A percentile compares a stretch with the other conserved stretches of the same genome.
Conservation (phyloP, 352 stramenopile species). For the Pythium guiyangense region DNA sequence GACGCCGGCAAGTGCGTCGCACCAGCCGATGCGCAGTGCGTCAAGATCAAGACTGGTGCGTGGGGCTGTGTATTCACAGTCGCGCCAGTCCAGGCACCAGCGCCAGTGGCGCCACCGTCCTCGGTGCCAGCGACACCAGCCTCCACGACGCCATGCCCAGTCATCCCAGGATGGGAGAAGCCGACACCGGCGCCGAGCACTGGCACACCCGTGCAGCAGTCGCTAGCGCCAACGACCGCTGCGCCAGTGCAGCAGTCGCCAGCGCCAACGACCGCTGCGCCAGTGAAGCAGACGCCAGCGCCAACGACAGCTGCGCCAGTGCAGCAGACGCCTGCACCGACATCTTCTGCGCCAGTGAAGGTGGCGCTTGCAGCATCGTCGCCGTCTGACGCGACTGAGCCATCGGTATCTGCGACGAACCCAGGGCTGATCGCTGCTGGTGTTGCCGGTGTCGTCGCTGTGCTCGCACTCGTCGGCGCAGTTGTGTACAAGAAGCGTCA, state of each 20-base stretch:
- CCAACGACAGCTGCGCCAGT: constrained; percentile 2
- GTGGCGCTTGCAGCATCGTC: neutral
- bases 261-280: neutral
- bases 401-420: constrained; percentile 10
- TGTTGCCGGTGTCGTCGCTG: constrained; percentile 19
- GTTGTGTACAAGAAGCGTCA: constrained; percentile 27
- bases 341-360: neutral
- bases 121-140: constrained; percentile 10
- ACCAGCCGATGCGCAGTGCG: constrained; percentile 43
- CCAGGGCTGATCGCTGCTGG: constrained; percentile 16
- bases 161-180: too few relatives aligned
- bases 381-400: neutral
- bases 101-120: neutral
- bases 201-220: neutral
- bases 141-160: constrained; percentile 4
- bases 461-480: constrained; percentile 29
- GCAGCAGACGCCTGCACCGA: neutral
- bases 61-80: constrained; percentile 58
- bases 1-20: constrained; percentile 44
- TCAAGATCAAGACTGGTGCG: constrained; percentile 62
- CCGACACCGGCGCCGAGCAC: too few relatives aligned
- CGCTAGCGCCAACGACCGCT: neutral
- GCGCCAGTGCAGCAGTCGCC: neutral
- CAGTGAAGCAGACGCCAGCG: constrained; percentile 1
- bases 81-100: neutral